Percentiles rank a stretch among this genome's conserved stretches.
These are phyloP conservation scores for Hypoxylon sp. DNA, from an alignment of 2,329 filamentous ascomycete genomes.

Conservation along the genomic window DNA sequence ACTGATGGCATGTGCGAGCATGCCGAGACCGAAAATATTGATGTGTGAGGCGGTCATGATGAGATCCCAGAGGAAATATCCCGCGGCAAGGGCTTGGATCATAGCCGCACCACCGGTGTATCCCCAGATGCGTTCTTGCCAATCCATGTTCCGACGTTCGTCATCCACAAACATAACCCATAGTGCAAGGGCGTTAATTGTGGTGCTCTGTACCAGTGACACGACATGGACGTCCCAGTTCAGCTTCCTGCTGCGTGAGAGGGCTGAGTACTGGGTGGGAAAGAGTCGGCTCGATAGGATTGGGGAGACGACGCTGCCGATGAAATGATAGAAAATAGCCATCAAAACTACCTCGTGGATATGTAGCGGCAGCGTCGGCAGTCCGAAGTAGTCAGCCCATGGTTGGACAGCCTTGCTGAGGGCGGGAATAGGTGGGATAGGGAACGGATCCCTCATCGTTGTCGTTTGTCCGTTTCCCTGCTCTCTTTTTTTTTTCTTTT, in stretches of 20 bases:
- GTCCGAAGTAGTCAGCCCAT: slow-evolving; percentile 71
- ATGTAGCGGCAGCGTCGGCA: slow-evolving; percentile 80
- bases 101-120: slow-evolving; percentile 81
- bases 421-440: slow-evolving; percentile 72
- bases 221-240: slow-evolving; percentile 92
- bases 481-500: not conserved
- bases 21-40: slow-evolving; percentile 80
- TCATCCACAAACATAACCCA: slow-evolving; percentile 79
- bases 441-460: slow-evolving; percentile 81
- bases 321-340: slow-evolving; percentile 76
- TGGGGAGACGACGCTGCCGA: slow-evolving; percentile 78
- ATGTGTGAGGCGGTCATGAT: slow-evolving; percentile 77
- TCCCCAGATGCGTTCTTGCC: slow-evolving; percentile 79
- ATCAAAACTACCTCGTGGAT: slow-evolving; percentile 81
- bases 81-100: slow-evolving; percentile 81
- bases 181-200: slow-evolving; percentile 81
- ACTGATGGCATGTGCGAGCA: slow-evolving; percentile 82
- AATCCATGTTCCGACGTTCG: slow-evolving; percentile 76
- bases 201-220: slow-evolving; percentile 81
- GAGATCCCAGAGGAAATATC: slow-evolving; percentile 90
- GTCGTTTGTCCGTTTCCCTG: not conserved
- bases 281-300: slow-evolving; percentile 73
- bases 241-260: slow-evolving; percentile 75
- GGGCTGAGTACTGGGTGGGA: slow-evolving; percentile 72
- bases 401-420: slow-evolving; percentile 72